These are phyloP conservation scores for Backusella liffmaniae DNA, from an alignment of 192 early-diverging fungal genomes.

Conservation along the genomic window DNA sequence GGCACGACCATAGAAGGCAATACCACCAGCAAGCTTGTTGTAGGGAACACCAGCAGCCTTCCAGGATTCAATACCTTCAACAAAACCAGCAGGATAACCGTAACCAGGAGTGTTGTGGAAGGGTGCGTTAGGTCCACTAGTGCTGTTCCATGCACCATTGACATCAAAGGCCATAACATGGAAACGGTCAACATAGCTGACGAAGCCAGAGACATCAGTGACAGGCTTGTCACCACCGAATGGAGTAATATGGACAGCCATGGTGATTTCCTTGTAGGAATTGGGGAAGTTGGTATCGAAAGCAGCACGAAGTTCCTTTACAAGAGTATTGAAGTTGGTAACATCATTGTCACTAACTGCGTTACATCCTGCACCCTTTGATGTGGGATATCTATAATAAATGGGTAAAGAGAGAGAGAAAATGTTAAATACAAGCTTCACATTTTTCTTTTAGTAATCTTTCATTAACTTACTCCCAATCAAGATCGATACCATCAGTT, in stretches of 20 bases:
- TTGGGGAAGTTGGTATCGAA: constrained; percentile 43
- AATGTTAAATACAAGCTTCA: neutral
- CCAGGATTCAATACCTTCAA: constrained; percentile 54
- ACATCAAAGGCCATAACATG: constrained; percentile 71
- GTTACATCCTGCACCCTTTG: constrained; percentile 60
- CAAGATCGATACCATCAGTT: constrained; percentile 77
- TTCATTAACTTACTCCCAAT: constrained; percentile 47
- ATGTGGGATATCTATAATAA: constrained; percentile 51
- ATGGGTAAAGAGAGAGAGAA: neutral
- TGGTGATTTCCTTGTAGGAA: constrained; percentile 52
- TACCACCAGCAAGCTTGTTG: constrained; percentile 57
- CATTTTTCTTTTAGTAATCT: neutral
- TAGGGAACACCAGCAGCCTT: constrained; percentile 55
- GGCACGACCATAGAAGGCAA: constrained; percentile 62
- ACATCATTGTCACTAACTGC: constrained; percentile 44
- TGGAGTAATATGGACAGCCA: constrained; percentile 64
- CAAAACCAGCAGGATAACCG: constrained; percentile 39
- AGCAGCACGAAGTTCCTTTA: constrained; percentile 53
- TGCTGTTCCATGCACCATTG: constrained; percentile 57
- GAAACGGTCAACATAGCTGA: constrained; percentile 57
- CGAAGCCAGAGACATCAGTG: constrained; percentile 59
- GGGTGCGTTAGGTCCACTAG: constrained; percentile 52
- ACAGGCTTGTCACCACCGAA: constrained; percentile 50
- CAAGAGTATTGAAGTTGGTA: constrained; percentile 56
- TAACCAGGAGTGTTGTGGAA: constrained; percentile 31